Evolutionary conservation across 495 filamentous ascomycete species (phyloP).

Genomic region (Hypomontagnella monticulosa): DNA sequence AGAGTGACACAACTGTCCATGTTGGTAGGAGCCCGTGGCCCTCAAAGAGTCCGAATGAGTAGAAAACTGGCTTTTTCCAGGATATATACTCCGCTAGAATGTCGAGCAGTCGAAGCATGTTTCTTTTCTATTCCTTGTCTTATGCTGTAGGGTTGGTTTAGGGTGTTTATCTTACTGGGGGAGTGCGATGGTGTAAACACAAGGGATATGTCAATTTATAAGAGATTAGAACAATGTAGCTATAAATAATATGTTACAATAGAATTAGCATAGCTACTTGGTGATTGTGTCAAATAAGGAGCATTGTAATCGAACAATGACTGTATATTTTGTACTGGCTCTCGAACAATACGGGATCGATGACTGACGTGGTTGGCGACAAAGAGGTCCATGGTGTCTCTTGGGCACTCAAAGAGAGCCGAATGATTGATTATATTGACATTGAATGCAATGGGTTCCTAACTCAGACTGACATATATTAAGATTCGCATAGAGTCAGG

Average conservation of each 20-base stretch:
- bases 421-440: too few relatives aligned
- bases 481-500: too few relatives aligned
- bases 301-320: too few relatives aligned
- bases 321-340: background rate
- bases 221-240: background rate
- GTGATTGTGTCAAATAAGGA: too few relatives aligned
- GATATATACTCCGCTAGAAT: conserved; percentile 15
- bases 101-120: conserved; percentile 10
- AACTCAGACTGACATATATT: too few relatives aligned
- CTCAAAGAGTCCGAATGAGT: background rate
- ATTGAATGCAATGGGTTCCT: too few relatives aligned
- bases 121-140: background rate
- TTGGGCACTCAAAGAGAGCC: too few relatives aligned
- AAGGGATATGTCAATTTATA: background rate
- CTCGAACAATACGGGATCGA: background rate
- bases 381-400: background rate
- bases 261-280: too few relatives aligned
- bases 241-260: too few relatives aligned
- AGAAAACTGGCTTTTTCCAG: background rate
- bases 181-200: background rate
- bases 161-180: background rate
- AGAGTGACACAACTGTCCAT: conserved; percentile 19
- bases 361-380: background rate
- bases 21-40: background rate
- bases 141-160: background rate